Evolutionary conservation across 2,329 filamentous ascomycete species (phyloP).

Genomic region (Penicillium sp.): DNA sequence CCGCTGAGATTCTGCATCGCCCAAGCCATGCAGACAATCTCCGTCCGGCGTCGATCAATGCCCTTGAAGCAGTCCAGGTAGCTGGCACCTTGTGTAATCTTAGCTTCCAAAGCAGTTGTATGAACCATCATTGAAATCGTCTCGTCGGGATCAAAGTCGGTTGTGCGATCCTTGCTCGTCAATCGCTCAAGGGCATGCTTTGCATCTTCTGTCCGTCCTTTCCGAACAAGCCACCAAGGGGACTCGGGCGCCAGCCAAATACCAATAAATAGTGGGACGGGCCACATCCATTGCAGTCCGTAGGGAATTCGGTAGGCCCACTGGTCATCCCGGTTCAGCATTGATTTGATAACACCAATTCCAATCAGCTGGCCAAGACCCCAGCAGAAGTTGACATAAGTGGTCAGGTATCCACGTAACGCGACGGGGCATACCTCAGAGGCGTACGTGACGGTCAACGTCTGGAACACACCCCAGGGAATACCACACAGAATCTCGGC

Average conservation of each 20-base stretch:
- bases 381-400: constrained; percentile 51
- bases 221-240: constrained; percentile 54
- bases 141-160: constrained; percentile 77
- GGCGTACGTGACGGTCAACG: constrained; percentile 49
- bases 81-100: constrained; percentile 70
- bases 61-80: constrained; percentile 86
- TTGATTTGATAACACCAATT: constrained; percentile 52
- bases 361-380: constrained; percentile 54
- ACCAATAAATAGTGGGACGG: constrained; percentile 50
- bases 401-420: constrained; percentile 47
- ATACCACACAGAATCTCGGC: constrained; percentile 55
- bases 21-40: constrained; percentile 68
- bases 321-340: constrained; percentile 48
- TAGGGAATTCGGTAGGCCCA: constrained; percentile 57
- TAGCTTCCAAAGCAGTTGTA: constrained; percentile 76
- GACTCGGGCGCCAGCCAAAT: constrained; percentile 53
- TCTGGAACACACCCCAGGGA: constrained; percentile 56
- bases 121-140: constrained; percentile 92
- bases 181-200: constrained; percentile 47
- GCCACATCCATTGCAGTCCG: constrained; percentile 57
- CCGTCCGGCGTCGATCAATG: constrained; percentile 74
- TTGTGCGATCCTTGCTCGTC: constrained; percentile 54
- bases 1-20: constrained; percentile 66
- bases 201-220: constrained; percentile 48
- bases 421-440: constrained; percentile 51